Base-by-base conservation (phyloP, 2,329 filamentous ascomycete species). In the Leptosphaerulina australis region DNA sequence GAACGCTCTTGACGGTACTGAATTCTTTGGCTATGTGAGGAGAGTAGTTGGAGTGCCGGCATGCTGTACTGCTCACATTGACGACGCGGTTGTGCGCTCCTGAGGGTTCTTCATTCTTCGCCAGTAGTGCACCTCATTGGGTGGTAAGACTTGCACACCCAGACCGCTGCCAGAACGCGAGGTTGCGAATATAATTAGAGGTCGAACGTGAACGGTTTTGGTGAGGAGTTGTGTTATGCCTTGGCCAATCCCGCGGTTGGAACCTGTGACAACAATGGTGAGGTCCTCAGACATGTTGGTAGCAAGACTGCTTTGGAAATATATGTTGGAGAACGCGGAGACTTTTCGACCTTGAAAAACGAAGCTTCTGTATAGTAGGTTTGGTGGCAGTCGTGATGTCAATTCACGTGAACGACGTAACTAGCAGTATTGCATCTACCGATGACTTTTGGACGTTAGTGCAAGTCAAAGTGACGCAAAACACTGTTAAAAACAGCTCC, bases 201-300 rank as follows among this genome's bases (percentile, higher is more conserved):
- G 60, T 5, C 34, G 51, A 6, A 43, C 18, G 28, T 53, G 46
- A 14, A 56, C 31, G 7, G 53, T 59, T 52, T 43, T 37, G 12
- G 58, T 58, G 7, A 64, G 60, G 18, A 63, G 50, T n/a, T 52
- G 48, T 34, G 54, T 30, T 25, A 63, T 64, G 47, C 58, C 60
- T 34, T 56, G 59, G n/a, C 62, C 62, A 14, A 63, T 46, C 10
- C 62, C 60, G 10, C 62, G 56, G 26, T 59, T 64, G 4, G 60
- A 39, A 20, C 60, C 62, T 9, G 62, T 64, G n/a, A 64, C 60
- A 22, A 64, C 55, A 26, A 64, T 40, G 24, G 50, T 54, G 5
- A 62, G 44, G 24, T n/a, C 36, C 5, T 59, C 34, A 3, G 52
- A 9, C 58, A 64, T 62, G 6, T 15, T 24, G 15, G 29, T 25